Conservation (phyloP, 2,329 filamentous ascomycete species). For the Sporothrix globosa region DNA sequence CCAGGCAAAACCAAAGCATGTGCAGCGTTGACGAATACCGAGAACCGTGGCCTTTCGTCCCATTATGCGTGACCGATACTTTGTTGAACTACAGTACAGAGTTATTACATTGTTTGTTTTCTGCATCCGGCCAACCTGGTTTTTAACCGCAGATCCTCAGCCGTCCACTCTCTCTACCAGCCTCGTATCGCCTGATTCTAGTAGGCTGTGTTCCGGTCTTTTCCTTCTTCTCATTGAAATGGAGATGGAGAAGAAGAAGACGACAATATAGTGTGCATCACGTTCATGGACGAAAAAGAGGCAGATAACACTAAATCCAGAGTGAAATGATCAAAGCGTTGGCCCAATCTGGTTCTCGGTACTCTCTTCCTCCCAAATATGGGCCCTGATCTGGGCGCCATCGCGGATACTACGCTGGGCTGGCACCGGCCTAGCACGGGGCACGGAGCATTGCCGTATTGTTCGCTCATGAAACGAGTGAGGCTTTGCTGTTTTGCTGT, state of each 20-base stretch:
- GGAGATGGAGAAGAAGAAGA: neutral
- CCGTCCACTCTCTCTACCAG: slow-evolving; percentile 2
- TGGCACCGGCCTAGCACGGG: neutral
- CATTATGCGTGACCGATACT: neutral
- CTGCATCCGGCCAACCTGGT: slow-evolving; percentile 9
- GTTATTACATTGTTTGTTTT: neutral
- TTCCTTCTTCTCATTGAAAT: neutral
- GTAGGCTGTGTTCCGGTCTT: neutral
- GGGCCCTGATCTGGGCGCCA: slow-evolving; percentile 15
- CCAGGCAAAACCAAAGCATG: neutral
- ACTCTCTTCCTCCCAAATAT: neutral
- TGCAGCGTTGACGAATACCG: neutral
- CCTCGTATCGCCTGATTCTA: neutral
- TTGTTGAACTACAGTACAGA: neutral
- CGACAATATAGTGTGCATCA: neutral
- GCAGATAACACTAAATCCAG: neutral
- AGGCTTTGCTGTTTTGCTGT: slow-evolving; percentile 16
- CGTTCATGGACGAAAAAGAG: neutral
- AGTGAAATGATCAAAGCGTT: neutral
- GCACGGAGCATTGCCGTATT: slow-evolving; percentile 21
- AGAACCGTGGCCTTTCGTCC: slow-evolving; percentile 5
- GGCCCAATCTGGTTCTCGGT: neutral
- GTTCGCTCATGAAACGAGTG: slow-evolving; percentile 23
- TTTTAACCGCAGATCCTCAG: slow-evolving; percentile 1
- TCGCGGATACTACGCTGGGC: slow-evolving; percentile 21